Percentiles rank a stretch among this genome's conserved stretches.
phyloP scores from a whole-genome alignment of 164 flowering plant species.

The Macadamia integrifolia region DNA sequence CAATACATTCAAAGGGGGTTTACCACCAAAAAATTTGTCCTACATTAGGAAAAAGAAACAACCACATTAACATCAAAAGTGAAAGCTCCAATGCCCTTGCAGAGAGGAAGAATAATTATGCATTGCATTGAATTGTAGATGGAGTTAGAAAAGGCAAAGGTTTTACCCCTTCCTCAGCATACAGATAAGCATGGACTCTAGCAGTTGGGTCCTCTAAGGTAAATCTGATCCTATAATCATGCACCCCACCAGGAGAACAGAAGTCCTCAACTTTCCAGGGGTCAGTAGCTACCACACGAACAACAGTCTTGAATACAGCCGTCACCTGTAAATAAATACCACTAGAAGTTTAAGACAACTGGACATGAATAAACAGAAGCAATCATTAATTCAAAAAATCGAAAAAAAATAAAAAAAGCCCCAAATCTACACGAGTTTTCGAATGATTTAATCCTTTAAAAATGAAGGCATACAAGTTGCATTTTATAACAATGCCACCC shows the following conservation, averaged over 20 bases:
- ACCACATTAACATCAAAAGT: background rate
- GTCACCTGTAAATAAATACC: constrained; percentile 34
- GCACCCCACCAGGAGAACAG: constrained; percentile 16
- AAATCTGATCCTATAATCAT: constrained; percentile 8
- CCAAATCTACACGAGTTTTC: too few species aligned
- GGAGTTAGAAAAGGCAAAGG: background rate
- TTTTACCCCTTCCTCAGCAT: constrained; percentile 17
- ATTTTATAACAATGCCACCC: too few species aligned
- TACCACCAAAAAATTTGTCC: constrained; percentile 17
- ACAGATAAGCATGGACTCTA: constrained; percentile 8
- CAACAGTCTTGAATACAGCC: constrained; percentile 54
- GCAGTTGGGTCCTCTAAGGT: constrained; percentile 14
- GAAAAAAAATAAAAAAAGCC: too few species aligned
- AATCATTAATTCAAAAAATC: background rate
- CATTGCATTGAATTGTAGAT: background rate
- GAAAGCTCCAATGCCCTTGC: background rate
- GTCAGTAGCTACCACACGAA: constrained; percentile 44
- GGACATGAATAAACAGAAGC: background rate
- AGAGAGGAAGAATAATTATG: background rate
- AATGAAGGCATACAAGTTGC: too few species aligned
- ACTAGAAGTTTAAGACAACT: background rate
- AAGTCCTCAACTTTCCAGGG: constrained; percentile 48
- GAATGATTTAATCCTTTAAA: too few species aligned
- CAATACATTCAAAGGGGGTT: constrained; percentile 1
- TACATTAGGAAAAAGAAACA: background rate